Evolutionary conservation across 495 filamentous ascomycete genomes (phyloP).

Genomic region (Lineolata rhizophorae): DNA sequence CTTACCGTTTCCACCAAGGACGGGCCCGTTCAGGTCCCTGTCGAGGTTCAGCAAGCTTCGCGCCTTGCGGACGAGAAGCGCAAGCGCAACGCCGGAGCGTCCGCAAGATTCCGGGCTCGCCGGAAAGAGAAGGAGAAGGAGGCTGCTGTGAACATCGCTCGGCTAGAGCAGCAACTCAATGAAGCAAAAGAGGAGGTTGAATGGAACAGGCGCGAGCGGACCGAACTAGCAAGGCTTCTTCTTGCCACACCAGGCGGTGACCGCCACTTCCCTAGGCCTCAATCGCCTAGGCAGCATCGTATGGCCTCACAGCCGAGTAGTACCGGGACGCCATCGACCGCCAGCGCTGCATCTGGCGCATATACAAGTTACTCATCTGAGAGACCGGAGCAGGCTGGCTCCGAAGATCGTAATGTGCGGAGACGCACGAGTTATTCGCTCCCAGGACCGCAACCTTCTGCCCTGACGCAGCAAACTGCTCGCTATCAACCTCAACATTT

Average conservation of each 20-base stretch:
- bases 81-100: conserved; percentile 72
- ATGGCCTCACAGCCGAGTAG: no score
- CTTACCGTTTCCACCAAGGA: conserved; percentile 17
- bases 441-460: no score
- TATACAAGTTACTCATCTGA: no score
- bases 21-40: conserved; percentile 19
- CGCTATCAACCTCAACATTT: no score
- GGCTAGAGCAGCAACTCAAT: conserved; percentile 34
- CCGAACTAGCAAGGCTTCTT: conserved; percentile 15
- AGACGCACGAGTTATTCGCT: no score
- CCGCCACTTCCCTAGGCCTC: conserved; percentile 16
- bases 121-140: conserved; percentile 78
- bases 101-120: conserved; percentile 67
- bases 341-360: no score
- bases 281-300: conserved; percentile 17
- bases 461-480: no score
- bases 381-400: no score
- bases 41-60: conserved; percentile 20
- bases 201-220: conserved; percentile 19
- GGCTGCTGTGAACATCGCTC: conserved; percentile 39
- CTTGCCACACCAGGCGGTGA: conserved; percentile 12
- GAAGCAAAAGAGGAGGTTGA: conserved; percentile 19
- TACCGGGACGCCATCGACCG: no score
- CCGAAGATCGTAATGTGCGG: no score
- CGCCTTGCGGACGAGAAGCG: conserved; percentile 20